A percentile compares a stretch with the other conserved stretches of the same genome.
These are phyloP conservation scores for Gracilariopsis chorda DNA, from an alignment of 23 red algal species.

Conservation along the genomic window DNA sequence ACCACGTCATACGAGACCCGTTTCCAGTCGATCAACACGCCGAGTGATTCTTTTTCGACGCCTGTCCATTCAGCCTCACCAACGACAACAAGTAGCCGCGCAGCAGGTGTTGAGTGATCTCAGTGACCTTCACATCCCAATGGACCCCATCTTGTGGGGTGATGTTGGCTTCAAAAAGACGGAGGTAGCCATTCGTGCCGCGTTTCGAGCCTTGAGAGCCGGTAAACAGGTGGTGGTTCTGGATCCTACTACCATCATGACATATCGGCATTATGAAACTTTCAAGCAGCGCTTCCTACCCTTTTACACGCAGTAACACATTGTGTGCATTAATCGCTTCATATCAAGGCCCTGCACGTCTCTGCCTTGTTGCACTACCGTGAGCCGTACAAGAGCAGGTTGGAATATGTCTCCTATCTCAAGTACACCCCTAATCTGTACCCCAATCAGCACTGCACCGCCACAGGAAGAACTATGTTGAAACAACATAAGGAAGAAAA, in stretches of 20 bases:
- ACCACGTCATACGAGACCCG: slow-evolving; percentile 17
- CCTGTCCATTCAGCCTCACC: slow-evolving; percentile 67
- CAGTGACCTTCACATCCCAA: slow-evolving; percentile 63
- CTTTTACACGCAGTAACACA: neutral
- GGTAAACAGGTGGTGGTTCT: slow-evolving; percentile 84
- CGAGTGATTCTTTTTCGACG: slow-evolving; percentile 27
- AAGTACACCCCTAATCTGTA: no score
- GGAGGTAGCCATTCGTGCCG: slow-evolving; percentile 93
- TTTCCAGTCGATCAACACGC: slow-evolving; percentile 50
- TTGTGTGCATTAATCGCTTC: slow-evolving; percentile 52
- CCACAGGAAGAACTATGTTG: no score
- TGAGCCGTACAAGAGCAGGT: no score
- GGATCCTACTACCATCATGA: slow-evolving; percentile 91
- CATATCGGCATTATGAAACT: slow-evolving; percentile 89
- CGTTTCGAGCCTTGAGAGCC: slow-evolving; percentile 62
- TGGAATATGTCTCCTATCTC: no score
- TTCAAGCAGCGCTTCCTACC: slow-evolving; percentile 30
- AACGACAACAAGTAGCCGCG: slow-evolving; percentile 67
- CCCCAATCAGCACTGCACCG: no score
- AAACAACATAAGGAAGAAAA: no score
- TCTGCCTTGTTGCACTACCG: no score
- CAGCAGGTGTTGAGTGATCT: slow-evolving; percentile 75
- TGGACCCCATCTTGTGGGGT: slow-evolving; percentile 94
- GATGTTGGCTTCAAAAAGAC: slow-evolving; percentile 99
- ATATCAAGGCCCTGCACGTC: neutral